Percentiles rank a stretch among this genome's conserved stretches.
Conservation (phyloP, 2,329 filamentous ascomycete species). For the Nemania bipapillata region DNA sequence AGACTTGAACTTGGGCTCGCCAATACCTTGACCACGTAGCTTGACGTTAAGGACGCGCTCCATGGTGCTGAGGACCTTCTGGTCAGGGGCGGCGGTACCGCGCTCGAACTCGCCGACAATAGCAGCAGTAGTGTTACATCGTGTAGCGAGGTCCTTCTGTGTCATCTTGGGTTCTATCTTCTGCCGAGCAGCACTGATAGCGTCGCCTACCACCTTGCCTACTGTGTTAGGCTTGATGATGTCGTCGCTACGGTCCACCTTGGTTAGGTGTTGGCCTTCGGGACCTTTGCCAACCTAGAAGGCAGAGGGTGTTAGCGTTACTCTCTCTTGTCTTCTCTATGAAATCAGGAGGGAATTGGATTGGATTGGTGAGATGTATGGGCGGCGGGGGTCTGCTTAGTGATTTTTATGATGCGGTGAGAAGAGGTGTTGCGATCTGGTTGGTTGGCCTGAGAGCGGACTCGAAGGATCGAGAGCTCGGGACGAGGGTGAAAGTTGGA, state of each 20-base stretch:
- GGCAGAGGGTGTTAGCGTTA: slow-evolving; percentile 35
- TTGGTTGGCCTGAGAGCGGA: slow-evolving; percentile 14
- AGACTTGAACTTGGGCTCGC: slow-evolving; percentile 78
- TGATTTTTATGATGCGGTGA: background rate
- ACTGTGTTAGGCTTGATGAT: slow-evolving; percentile 97
- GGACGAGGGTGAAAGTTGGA: background rate
- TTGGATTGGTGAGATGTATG: background rate
- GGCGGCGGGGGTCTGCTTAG: background rate
- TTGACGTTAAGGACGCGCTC: slow-evolving; percentile 89
- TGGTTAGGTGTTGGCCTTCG: slow-evolving; percentile 95
- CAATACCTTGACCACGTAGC: slow-evolving; percentile 86
- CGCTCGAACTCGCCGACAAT: slow-evolving; percentile 88
- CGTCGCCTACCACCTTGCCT: slow-evolving; percentile 80
- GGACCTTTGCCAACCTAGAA: slow-evolving; percentile 63
- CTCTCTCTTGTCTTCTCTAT: background rate
- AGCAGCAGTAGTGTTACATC: slow-evolving; percentile 85
- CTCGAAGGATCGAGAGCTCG: background rate
- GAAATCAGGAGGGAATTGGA: background rate
- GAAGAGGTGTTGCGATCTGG: background rate
- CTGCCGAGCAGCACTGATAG: slow-evolving; percentile 81
- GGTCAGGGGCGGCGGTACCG: slow-evolving; percentile 80
- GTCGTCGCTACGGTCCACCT: slow-evolving; percentile 96
- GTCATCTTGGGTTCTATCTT: slow-evolving; percentile 94
- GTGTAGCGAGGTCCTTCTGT: slow-evolving; percentile 85
- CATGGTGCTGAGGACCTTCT: slow-evolving; percentile 81